Evolutionary conservation across 139 green algal species (phyloP).

Genomic region (Coelastrella sp.): DNA sequence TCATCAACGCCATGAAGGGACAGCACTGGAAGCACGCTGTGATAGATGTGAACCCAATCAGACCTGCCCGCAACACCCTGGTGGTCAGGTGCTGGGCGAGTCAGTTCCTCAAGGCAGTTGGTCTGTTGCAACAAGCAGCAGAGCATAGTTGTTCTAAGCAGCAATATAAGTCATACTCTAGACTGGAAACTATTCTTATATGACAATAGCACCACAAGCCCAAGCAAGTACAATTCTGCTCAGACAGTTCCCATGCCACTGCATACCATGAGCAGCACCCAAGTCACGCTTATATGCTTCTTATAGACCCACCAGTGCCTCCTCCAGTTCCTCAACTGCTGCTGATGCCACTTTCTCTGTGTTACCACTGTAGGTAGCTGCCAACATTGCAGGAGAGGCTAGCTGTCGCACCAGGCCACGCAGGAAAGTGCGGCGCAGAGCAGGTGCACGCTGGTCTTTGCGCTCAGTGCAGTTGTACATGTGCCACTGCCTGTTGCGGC

Average conservation of each 20-base stretch:
- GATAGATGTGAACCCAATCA: slow-evolving; percentile 92
- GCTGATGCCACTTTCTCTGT: slow-evolving; percentile 68
- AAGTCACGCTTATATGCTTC: background rate
- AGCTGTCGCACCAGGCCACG: slow-evolving; percentile 82
- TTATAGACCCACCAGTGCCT: slow-evolving; percentile 63
- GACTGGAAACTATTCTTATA: no score
- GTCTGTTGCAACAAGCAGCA: slow-evolving; percentile 52
- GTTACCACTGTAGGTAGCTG: slow-evolving; percentile 78
- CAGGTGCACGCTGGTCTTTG: slow-evolving; percentile 26
- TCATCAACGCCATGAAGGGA: slow-evolving; percentile 64
- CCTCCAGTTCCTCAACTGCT: slow-evolving; percentile 83
- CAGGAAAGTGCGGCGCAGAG: slow-evolving; percentile 81
- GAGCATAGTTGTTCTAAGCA: background rate
- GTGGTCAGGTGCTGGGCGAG: slow-evolving; percentile 50
- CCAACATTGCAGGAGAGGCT: slow-evolving; percentile 73
- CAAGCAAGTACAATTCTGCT: no score
- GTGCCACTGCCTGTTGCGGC: slow-evolving; percentile 94
- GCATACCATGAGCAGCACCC: no score
- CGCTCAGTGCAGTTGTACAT: slow-evolving; percentile 70
- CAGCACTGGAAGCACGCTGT: slow-evolving; percentile 69
- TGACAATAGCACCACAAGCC: no score
- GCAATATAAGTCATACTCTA: no score
- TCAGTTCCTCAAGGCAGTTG: slow-evolving; percentile 78
- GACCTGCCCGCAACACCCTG: slow-evolving; percentile 44
- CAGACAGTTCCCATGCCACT: no score